Percentiles rank a stretch among this genome's conserved stretches.
Conservation (phyloP, 2,329 filamentous ascomycete genomes). For the Aspergillus ibericus region DNA sequence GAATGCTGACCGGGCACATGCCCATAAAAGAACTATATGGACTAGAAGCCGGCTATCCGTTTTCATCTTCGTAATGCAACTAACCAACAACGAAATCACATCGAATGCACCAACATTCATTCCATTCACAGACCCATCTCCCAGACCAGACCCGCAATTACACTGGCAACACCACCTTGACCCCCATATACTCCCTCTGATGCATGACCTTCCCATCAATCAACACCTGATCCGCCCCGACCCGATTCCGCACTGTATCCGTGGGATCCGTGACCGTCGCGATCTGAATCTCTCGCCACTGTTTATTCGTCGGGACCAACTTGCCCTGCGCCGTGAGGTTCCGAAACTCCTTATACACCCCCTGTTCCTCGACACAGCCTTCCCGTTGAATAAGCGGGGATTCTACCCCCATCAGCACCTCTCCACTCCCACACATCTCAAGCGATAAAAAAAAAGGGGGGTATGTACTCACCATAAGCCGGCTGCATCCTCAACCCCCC, state of each 20-base stretch:
- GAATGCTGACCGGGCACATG: no score
- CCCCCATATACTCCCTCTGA: constrained; percentile 50
- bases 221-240: constrained; percentile 46
- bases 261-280: constrained; percentile 46
- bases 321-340: constrained; percentile 41
- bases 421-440: not conserved
- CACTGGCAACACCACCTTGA: constrained; percentile 49
- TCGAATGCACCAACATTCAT: no score
- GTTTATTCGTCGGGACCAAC: constrained; percentile 47
- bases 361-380: constrained; percentile 46
- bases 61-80: no score
- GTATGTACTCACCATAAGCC: constrained; percentile 31
- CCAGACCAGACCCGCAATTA: no score
- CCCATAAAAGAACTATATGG: no score
- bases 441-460: no score
- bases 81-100: no score
- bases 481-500: constrained; percentile 48
- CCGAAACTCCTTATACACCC: constrained; percentile 50
- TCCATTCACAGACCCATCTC: no score
- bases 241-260: constrained; percentile 41
- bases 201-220: constrained; percentile 50
- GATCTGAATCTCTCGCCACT: constrained; percentile 55
- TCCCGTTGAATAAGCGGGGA: constrained; percentile 44
- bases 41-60: no score
- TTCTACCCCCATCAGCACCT: constrained; percentile 13